A percentile compares a stretch with the other conserved stretches of the same genome.
Evolutionary conservation across 2,329 filamentous ascomycete species (phyloP).

Genomic region (Aspergillus sergii): DNA sequence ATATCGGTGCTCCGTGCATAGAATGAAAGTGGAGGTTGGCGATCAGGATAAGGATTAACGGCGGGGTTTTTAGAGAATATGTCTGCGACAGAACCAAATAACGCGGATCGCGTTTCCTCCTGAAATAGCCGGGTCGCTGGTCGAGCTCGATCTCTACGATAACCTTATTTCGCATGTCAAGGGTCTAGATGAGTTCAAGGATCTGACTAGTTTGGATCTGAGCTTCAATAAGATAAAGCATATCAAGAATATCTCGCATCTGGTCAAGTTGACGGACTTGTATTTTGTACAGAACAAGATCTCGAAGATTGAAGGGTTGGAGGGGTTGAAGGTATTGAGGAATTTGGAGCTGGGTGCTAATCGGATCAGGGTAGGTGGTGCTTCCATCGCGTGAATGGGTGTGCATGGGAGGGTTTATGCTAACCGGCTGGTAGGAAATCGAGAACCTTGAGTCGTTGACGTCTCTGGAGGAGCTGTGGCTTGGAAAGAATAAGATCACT

Average conservation of each 20-base stretch:
- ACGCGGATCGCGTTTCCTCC: constrained; percentile 75
- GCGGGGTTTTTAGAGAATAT: constrained; percentile 60
- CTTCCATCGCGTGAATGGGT: not conserved
- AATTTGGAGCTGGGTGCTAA: constrained; percentile 93
- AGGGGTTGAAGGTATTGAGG: constrained; percentile 71
- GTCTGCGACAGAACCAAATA: constrained; percentile 91
- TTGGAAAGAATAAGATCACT: constrained; percentile 96
- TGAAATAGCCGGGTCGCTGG: constrained; percentile 65
- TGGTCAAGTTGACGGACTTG: constrained; percentile 77
- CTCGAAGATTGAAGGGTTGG: constrained; percentile 79
- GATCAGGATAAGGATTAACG: not conserved
- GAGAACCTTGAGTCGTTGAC: constrained; percentile 77
- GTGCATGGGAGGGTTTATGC: not conserved
- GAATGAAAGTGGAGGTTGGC: not conserved
- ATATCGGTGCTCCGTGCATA: not conserved
- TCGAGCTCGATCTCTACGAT: constrained; percentile 93
- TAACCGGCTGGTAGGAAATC: constrained; percentile 60
- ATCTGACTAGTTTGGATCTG: constrained; percentile 80
- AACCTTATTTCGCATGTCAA: constrained; percentile 88
- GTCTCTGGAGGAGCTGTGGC: constrained; percentile 85
- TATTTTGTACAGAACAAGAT: constrained; percentile 98
- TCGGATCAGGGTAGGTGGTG: constrained; percentile 66
- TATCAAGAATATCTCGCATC: constrained; percentile 82
- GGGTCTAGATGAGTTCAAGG: constrained; percentile 74
- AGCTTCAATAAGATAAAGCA: constrained; percentile 99